Conservation (phyloP, 2,329 filamentous ascomycete genomes). For the Verticillium isaacii region DNA sequence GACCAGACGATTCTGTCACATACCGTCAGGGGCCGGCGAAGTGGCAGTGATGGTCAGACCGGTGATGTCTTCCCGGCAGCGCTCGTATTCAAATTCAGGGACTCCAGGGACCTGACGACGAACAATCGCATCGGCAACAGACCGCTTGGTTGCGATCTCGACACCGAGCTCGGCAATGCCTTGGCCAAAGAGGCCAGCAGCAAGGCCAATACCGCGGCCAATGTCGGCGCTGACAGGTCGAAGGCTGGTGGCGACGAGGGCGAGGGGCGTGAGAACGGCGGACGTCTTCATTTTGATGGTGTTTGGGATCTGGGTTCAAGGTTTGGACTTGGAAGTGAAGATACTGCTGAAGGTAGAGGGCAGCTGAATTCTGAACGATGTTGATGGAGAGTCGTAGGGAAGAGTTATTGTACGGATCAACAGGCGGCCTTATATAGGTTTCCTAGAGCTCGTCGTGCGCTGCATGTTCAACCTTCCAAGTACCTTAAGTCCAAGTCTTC, state of each 20-base stretch:
- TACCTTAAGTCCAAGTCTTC: no score
- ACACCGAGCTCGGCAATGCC: constrained; percentile 6
- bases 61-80: constrained; percentile 7
- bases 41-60: constrained; percentile 8
- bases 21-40: constrained; percentile 3
- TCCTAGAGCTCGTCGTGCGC: no score
- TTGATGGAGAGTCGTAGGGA: not conserved
- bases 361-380: not conserved
- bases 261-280: constrained; percentile 2
- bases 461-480: no score
- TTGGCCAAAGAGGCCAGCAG: constrained; percentile 5
- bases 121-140: not conserved
- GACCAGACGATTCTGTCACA: not conserved
- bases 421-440: no score
- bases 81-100: constrained; percentile 10
- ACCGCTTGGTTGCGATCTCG: not conserved
- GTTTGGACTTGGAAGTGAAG: not conserved
- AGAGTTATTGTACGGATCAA: no score
- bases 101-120: constrained; percentile 5
- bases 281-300: not conserved
- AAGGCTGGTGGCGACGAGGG: constrained; percentile 4
- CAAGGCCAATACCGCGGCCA: constrained; percentile 3
- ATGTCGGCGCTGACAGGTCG: constrained; percentile 5
- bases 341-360: not conserved
- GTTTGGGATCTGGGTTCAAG: not conserved